Evolutionary conservation across 2,329 filamentous ascomycete genomes (phyloP), one percentile per base, ranked within the genome.

Genomic region (Alternaria conjuncta): DNA sequence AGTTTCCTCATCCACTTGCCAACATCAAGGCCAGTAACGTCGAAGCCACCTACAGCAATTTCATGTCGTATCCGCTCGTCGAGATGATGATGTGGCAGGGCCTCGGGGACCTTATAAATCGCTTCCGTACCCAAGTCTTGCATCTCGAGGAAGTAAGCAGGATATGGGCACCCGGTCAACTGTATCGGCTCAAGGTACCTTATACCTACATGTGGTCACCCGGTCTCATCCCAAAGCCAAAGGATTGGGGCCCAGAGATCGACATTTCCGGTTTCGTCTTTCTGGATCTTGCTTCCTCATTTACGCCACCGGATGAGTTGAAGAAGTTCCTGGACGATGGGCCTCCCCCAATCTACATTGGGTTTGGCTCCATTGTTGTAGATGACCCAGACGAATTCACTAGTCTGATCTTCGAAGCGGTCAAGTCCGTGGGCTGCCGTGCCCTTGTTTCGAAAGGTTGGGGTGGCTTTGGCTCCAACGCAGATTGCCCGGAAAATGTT

Each of bases 211-310:
- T 92, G 58, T 81, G 79, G 79, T 90, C 87, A 44, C 89, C 89
- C 0, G 85, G 84, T 0, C 81, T 92, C 3, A 85, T 92, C 0
- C 87, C 89, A 0, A 92, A 92, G 69, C 90, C 90, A 0, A 78
- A 83, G 20, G 90, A 92, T 69, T 92, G 89, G 90, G 88, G 89
- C 3, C 82, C 83, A 15, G 86, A 92, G 69, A 88, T 95, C 60
- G 89, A 93, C 71, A 87, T 94, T 21, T 88, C 90, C 2, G 92
- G 92, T 20, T 95, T 94, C 71, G 90, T 93, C 5, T 95, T 94
- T 71, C 84, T 93, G 0, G 90, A 93, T 60, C 83, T 89, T 10
- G 89, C 90, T 8, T 86, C 87, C 5, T 82, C 83, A 2, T 92
- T 88, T 70, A 80, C 83, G 20, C 89, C 90, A 0, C 87, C 88